A percentile compares a stretch with the other conserved stretches of the same genome.
Evolutionary conservation across 2,329 filamentous ascomycete species (phyloP).

Genomic region (Westerdykella sp.): DNA sequence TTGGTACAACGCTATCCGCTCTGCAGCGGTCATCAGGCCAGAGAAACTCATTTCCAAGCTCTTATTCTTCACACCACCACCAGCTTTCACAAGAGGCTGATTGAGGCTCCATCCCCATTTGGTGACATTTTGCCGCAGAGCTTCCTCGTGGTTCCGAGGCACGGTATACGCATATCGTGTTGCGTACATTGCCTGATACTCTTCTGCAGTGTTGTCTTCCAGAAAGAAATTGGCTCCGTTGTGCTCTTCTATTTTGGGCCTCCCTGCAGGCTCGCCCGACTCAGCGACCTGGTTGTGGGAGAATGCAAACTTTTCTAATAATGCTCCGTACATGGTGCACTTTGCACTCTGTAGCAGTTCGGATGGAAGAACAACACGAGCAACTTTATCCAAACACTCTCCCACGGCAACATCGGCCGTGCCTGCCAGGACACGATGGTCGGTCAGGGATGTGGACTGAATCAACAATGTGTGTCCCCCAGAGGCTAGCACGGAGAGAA

Average conservation of each 20-base stretch:
- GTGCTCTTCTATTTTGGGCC: constrained; percentile 9
- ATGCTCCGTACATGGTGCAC: constrained; percentile 71
- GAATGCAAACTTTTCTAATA: constrained; percentile 77
- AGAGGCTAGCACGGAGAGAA: constrained; percentile 81
- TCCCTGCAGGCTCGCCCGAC: constrained; percentile 20
- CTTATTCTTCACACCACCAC: constrained; percentile 27
- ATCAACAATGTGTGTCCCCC: constrained; percentile 89
- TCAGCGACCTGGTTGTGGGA: constrained; percentile 16
- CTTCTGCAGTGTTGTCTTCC: constrained; percentile 13
- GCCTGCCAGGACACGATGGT: constrained; percentile 67
- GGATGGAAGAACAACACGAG: constrained; percentile 65
- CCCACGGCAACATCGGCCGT: constrained; percentile 82
- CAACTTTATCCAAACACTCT: constrained; percentile 82
- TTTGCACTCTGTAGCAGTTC: constrained; percentile 49
- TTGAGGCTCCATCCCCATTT: constrained; percentile 62
- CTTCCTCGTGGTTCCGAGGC: constrained; percentile 54
- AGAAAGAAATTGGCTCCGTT: constrained; percentile 4
- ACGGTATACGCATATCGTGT: constrained; percentile 50
- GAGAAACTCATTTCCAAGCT: constrained; percentile 52
- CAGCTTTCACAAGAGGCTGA: constrained; percentile 56
- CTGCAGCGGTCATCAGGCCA: constrained; percentile 60
- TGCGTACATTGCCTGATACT: constrained; percentile 13
- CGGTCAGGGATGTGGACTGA: constrained; percentile 59
- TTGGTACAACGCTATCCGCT: constrained; percentile 47
- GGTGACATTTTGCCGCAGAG: constrained; percentile 43